These are phyloP conservation scores for Boletus bicolor DNA, from an alignment of 768 basidiomycete genomes.

Conservation along the genomic window DNA sequence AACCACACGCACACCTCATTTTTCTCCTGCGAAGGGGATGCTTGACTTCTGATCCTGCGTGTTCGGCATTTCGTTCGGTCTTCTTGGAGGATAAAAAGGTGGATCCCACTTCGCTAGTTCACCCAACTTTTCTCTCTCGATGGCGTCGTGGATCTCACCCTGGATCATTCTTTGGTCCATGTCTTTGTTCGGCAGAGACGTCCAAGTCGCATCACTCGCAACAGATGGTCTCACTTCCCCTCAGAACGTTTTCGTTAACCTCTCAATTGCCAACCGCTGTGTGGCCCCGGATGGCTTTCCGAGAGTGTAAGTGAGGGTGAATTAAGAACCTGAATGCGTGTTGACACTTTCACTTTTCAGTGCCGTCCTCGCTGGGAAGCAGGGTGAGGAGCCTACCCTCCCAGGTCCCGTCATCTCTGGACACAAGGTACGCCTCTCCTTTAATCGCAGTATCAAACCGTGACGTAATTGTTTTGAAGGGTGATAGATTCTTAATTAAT, in stretches of 20 bases:
- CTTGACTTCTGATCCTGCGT: not conserved
- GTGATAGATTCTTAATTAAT: conserved; percentile 19
- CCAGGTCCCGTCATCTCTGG: conserved; percentile 41
- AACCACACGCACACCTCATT: not conserved
- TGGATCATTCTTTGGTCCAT: not conserved
- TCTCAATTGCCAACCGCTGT: conserved; percentile 3
- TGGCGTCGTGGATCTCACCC: not conserved
- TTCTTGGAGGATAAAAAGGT: not conserved
- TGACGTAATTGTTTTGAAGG: conserved; percentile 3
- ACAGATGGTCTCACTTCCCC: not conserved
- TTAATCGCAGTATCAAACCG: not conserved
- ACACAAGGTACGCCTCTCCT: conserved; percentile 27
- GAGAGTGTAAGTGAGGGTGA: conserved; percentile 1
- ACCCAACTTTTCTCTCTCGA: not conserved
- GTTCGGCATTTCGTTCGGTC: not conserved
- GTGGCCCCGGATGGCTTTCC: conserved; percentile 14
- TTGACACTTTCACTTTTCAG: conserved; percentile 10
- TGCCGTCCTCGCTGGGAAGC: conserved; percentile 36
- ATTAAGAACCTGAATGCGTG: not conserved
- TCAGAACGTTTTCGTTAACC: not conserved
- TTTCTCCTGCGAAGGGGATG: not conserved
- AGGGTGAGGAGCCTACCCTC: conserved; percentile 22
- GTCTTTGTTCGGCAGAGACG: not conserved
- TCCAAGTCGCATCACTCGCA: not conserved
- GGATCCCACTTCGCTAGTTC: not conserved